Conservation (phyloP, 2,329 filamentous ascomycete species). For the Nectriaceae sp. region DNA sequence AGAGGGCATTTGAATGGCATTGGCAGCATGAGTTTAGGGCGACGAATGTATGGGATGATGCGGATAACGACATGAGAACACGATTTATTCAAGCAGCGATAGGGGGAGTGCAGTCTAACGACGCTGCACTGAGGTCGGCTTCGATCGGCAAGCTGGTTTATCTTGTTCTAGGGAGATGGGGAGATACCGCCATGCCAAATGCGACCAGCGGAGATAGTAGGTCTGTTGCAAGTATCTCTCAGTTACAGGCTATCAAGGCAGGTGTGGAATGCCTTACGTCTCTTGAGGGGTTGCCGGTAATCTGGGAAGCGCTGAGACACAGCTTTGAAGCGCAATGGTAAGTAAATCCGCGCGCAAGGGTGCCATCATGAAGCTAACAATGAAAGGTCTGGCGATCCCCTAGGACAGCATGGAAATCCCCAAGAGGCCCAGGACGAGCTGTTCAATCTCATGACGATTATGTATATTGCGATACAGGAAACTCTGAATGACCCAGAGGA, state of each 20-base stretch:
- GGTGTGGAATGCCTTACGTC: conserved; percentile 54
- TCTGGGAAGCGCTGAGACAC: conserved; percentile 53
- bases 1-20: conserved; percentile 74
- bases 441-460: conserved; percentile 63
- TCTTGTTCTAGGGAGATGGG: conserved; percentile 70
- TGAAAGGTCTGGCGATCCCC: conserved; percentile 47
- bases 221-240: conserved; percentile 54
- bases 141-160: conserved; percentile 61
- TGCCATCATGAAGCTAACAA: not conserved
- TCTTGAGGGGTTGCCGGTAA: conserved; percentile 49
- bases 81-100: conserved; percentile 61
- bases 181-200: conserved; percentile 60
- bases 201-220: conserved; percentile 43
- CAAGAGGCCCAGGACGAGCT: conserved; percentile 61
- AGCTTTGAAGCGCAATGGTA: conserved; percentile 58
- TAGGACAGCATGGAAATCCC: conserved; percentile 41
- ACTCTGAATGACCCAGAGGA: conserved; percentile 53
- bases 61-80: conserved; percentile 54
- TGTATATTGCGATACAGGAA: conserved; percentile 62
- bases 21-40: conserved; percentile 60
- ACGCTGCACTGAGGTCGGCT: conserved; percentile 51
- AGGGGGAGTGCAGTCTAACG: conserved; percentile 42
- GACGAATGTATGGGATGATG: conserved; percentile 64
- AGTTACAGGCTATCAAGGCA: conserved; percentile 60
- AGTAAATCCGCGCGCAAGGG: conserved; percentile 18